phyloP scores from a whole-genome alignment of 306 rosid genomes.

The Lithocarpus polystachyus region DNA sequence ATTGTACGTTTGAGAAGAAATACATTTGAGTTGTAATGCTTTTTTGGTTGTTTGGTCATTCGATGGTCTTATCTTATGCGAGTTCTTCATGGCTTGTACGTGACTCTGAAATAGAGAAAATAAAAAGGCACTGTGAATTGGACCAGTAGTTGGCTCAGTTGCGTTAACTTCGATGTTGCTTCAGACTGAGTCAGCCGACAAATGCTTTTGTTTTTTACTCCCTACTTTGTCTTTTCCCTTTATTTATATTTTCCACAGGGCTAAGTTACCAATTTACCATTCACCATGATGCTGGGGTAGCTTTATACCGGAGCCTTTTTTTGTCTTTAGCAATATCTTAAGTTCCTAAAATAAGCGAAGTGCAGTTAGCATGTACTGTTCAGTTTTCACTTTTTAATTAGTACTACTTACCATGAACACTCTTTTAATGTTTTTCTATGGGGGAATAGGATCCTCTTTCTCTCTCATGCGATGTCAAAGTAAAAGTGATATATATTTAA shows the following conservation, averaged over 20 bases:
- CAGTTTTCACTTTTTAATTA: neutral
- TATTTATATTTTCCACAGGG: constrained; percentile 8
- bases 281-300: neutral
- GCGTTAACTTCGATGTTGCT: constrained; percentile 35
- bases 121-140: constrained; percentile 4
- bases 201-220: neutral
- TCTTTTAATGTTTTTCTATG: too few species aligned
- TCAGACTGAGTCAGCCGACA: constrained; percentile 27
- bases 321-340: neutral
- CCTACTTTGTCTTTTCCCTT: constrained; percentile 9
- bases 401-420: too few species aligned
- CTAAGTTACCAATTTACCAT: neutral
- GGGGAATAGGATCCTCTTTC: too few species aligned
- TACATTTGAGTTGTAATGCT: neutral
- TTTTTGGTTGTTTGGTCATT: neutral
- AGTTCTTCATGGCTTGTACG: constrained; percentile 3
- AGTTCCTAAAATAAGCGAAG: too few species aligned
- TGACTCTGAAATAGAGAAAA: constrained; percentile 8
- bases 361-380: too few species aligned
- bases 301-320: neutral
- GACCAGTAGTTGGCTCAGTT: neutral
- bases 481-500: too few species aligned
- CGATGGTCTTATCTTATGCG: neutral
- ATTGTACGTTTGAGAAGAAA: neutral
- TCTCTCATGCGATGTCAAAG: too few species aligned